Evolutionary conservation across 73 alveolate species (phyloP).

Genomic region (Paramecium octaurelia): DNA sequence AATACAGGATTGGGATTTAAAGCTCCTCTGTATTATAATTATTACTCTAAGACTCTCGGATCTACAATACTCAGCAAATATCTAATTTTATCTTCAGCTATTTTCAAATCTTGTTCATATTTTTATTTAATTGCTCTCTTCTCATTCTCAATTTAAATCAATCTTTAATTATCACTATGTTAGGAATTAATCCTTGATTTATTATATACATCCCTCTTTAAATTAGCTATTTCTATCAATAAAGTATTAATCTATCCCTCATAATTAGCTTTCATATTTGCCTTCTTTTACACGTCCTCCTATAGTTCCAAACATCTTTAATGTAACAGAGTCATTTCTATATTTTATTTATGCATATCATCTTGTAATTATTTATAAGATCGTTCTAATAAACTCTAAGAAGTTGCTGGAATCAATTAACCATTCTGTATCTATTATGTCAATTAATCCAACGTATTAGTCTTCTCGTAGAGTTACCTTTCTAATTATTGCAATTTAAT

Average conservation of each 20-base stretch:
- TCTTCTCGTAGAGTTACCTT: constrained; percentile 30
- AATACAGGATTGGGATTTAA: background rate
- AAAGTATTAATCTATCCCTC: constrained; percentile 26
- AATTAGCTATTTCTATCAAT: constrained; percentile 34
- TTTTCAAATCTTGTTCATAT: background rate
- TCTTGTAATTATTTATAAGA: constrained; percentile 19
- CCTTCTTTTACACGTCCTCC: background rate
- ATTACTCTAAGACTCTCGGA: background rate
- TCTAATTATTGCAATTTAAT: background rate
- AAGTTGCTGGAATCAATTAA: constrained; percentile 47
- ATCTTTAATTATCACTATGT: background rate
- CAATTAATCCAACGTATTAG: constrained; percentile 12
- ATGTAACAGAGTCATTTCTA: background rate
- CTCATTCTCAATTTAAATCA: background rate
- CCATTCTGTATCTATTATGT: background rate
- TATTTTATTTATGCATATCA: constrained; percentile 14
- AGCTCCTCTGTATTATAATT: background rate
- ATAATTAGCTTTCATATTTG: constrained; percentile 5
- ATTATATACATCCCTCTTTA: background rate
- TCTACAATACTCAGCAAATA: background rate
- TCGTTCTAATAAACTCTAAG: constrained; percentile 29
- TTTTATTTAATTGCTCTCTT: background rate
- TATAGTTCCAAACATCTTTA: constrained; percentile 15
- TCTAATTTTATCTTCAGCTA: background rate
- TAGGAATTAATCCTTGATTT: background rate